Percentiles rank a stretch among this genome's conserved stretches.
Evolutionary conservation across 768 basidiomycete species (phyloP).

Genomic region (Termitomyces sp.): DNA sequence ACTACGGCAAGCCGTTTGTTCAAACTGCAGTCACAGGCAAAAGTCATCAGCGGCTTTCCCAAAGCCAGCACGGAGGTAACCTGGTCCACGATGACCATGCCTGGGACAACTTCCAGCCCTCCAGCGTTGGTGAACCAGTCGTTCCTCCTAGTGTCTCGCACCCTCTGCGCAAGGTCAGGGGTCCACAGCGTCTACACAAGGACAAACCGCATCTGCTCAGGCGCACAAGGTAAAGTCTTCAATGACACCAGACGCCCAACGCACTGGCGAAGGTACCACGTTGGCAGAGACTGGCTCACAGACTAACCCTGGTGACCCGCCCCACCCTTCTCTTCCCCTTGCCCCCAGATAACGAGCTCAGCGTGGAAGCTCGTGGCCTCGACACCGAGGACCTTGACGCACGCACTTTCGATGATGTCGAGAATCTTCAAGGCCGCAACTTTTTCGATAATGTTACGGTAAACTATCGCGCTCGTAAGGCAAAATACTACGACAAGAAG

Average conservation of each 20-base stretch:
- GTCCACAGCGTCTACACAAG: neutral
- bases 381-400: neutral
- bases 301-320: neutral
- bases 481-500: neutral
- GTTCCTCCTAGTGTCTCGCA: neutral
- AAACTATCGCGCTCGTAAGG: neutral
- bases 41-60: neutral
- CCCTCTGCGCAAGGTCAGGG: neutral
- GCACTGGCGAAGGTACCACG: neutral
- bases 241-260: neutral
- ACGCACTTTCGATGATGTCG: neutral
- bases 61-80: neutral
- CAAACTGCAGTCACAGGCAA: neutral
- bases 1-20: neutral
- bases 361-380: neutral
- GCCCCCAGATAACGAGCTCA: neutral
- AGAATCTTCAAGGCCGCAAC: neutral
- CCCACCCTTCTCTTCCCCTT: neutral
- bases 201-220: neutral
- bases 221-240: neutral
- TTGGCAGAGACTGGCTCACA: neutral
- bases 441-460: neutral
- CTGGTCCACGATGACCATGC: neutral
- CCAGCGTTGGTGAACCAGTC: neutral
- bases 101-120: neutral